Evolutionary conservation across 805 yeast genomes (phyloP), one percentile per base, ranked within the genome.

Genomic region (Lipomyces anomalus): DNA sequence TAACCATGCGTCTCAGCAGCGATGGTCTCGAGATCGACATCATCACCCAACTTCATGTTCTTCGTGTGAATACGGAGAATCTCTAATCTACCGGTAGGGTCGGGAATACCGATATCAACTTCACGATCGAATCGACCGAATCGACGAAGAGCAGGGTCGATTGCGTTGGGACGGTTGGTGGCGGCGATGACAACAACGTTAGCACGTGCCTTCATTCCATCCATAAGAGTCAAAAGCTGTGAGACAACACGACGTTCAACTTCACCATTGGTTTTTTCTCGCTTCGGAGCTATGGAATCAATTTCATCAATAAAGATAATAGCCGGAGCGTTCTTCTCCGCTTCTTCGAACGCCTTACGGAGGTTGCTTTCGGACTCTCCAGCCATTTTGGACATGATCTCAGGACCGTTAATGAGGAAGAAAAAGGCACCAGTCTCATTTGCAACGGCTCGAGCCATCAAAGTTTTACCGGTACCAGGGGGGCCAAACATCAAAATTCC

Each of bases 381-480:
- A 42, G 98, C 98, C 98, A 92, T 92, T 72, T 92, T 92, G 45
- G 97, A 89, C 98, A 92, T 92, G 63, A 92, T 95, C 70, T 92
- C 98, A 6, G 98, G 98, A 68, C 98, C 98, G 65, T 92, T 92
- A 68, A 92, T 92, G 61, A 92, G 77, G 67, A 92, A 92, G 78
- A 92, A 92, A 67, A 92, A 92, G 1, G 98, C 98, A 63, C 98
- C 98, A 21, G 98, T 92, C 70, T 92, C 98, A 61, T 92, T 92
- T 39, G 98, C 98, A 43, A 92, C 98, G n/a, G 98, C 98, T 67
- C 98, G 82, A 1, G 98, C 98, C 95, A 92, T 88, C 58, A 92
- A 75, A 26, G 98, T 92, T 71, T 92, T 92, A 84, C 98, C 98
- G 13, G 98, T 92, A 79, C 98, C 98, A 28, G 98, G 98, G 40